Percentiles rank a stretch among this genome's conserved stretches.
Evolutionary conservation across 441 rosid genomes (phyloP).

Genomic region (Geranium incanum): DNA sequence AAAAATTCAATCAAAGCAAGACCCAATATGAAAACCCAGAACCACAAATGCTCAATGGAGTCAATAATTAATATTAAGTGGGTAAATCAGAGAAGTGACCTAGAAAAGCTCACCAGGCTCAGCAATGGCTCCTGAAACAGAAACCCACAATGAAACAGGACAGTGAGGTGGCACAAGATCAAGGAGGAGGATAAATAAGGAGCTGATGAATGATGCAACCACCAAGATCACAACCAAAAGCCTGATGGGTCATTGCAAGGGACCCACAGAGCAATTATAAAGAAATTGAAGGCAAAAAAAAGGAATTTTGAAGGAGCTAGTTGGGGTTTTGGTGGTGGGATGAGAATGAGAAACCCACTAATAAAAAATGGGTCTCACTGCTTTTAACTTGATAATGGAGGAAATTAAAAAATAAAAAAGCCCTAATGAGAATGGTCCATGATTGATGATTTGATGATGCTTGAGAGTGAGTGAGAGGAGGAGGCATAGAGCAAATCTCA

Average conservation of each 20-base stretch:
- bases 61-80: background rate
- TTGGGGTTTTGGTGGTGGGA: constrained; percentile 26
- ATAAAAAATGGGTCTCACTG: constrained; percentile 16
- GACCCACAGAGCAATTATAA: constrained; percentile 43
- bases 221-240: constrained; percentile 20
- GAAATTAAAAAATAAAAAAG: background rate
- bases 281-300: constrained; percentile 8
- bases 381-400: constrained; percentile 14
- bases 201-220: constrained; percentile 9
- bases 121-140: constrained; percentile 25
- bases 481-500: background rate
- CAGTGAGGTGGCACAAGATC: constrained; percentile 9
- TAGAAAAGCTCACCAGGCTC: constrained; percentile 25
- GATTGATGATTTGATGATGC: constrained; percentile 10
- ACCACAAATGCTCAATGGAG: background rate
- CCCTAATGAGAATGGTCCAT: background rate
- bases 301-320: constrained; percentile 1
- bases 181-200: constrained; percentile 19
- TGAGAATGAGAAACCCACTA: constrained; percentile 58
- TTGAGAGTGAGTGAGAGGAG: background rate
- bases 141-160: constrained; percentile 22
- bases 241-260: constrained; percentile 28
- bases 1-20: constrained; percentile 1
- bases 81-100: background rate
- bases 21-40: background rate